Evolutionary conservation across 306 rosid genomes (phyloP), one percentile per base, ranked within the genome.

Genomic region (Senna siamea): DNA sequence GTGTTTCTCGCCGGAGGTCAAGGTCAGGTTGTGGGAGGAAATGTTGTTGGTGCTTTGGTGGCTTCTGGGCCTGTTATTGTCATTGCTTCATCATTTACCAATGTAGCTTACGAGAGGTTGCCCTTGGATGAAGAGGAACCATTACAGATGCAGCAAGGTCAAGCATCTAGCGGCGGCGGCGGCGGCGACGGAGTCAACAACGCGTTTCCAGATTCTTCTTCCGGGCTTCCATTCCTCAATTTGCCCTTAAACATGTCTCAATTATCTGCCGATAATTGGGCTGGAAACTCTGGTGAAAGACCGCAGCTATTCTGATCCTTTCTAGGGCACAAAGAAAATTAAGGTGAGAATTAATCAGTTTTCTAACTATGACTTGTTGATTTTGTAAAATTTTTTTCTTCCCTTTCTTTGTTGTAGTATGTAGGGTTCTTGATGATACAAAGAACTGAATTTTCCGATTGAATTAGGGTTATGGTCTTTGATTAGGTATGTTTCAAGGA

Each of bases 21-120:
- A 46, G 98, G 98, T 0, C 98, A 93, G 18, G 96, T 93, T 0
- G 85, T 93, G 2, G 98, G 98, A 44, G 98, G 98, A 0, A 93
- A 91, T 75, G 93, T 93, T 44, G 92, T 89, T 19, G 98, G 98
- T 6, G 82, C 97, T 57, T 75, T 93, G 74, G 74, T 91, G 38
- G 98, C 98, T 1, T 81, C 94, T 0, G 98, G 98, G 0, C 97
- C 98, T 0, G 89, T 93, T 8, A 93, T 89, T 38, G 92, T 93
- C 6, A 91, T 93, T 34, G 96, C 96, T 19, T 93, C 98, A 2
- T 91, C 98, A 1, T 93, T 93, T 26, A 91, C 98, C 6, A 91
- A 93, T 69, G 97, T 93, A 7, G 96, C 97, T 0, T 93, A 93
- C 47, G 98, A 93, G 83, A 89, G 97, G 35, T 56, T 93, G 81